Percentiles rank a stretch among this genome's conserved stretches.
These are phyloP conservation scores for Aspergillus pseudoterreus DNA, from an alignment of 2,329 filamentous ascomycete species.

Conservation along the genomic window DNA sequence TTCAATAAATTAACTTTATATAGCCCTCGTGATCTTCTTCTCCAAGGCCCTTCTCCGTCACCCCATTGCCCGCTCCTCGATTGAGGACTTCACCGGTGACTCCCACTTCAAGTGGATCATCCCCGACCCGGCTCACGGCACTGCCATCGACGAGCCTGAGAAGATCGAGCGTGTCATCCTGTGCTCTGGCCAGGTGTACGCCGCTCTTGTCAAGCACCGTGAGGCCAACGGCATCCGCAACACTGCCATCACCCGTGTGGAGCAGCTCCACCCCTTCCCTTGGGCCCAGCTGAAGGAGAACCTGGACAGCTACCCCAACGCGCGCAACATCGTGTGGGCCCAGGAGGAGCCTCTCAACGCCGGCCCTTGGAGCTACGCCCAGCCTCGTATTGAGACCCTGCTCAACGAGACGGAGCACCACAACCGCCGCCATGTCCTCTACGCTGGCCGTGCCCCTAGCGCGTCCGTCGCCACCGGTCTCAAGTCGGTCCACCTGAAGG, in stretches of 20 bases:
- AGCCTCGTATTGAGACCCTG: slow-evolving; percentile 94
- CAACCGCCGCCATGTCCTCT: slow-evolving; percentile 94
- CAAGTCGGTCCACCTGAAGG: slow-evolving; percentile 83
- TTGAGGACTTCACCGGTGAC: slow-evolving; percentile 87
- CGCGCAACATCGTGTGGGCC: slow-evolving; percentile 93
- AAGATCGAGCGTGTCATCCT: slow-evolving; percentile 92
- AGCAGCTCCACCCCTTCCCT: slow-evolving; percentile 98
- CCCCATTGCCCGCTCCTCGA: slow-evolving; percentile 80
- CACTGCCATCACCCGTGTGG: slow-evolving; percentile 89
- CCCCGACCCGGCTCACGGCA: slow-evolving; percentile 78
- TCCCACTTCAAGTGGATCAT: slow-evolving; percentile 98
- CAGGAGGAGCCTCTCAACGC: slow-evolving; percentile 98
- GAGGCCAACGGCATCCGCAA: slow-evolving; percentile 81
- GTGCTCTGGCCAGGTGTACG: slow-evolving; percentile 92
- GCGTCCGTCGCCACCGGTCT: slow-evolving; percentile 90
- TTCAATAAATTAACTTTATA: slow-evolving; percentile 12
- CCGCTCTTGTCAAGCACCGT: slow-evolving; percentile 85
- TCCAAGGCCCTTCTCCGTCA: slow-evolving; percentile 95
- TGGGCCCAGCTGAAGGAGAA: slow-evolving; percentile 97
- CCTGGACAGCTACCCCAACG: slow-evolving; percentile 94
- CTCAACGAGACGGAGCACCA: slow-evolving; percentile 88
- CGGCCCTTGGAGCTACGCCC: slow-evolving; percentile 94
- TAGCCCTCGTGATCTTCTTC: slow-evolving; percentile 95
- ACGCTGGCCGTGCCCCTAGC: slow-evolving; percentile 89
- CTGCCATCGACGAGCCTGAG: slow-evolving; percentile 70